Evolutionary conservation across 2,329 filamentous ascomycete species (phyloP).

Genomic region (Lizonia empirigonia): DNA sequence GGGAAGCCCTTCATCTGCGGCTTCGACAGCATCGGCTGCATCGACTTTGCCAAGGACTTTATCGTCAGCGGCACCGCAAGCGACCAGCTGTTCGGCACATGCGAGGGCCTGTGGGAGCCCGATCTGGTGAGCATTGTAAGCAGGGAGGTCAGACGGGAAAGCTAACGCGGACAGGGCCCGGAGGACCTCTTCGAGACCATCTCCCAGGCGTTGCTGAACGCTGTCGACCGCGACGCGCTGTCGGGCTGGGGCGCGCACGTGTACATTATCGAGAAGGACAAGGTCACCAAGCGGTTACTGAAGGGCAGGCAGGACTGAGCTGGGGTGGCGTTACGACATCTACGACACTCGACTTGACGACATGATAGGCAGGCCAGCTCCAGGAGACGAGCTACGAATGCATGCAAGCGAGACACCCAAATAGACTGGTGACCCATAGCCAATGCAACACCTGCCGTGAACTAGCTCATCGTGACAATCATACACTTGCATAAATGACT

Average conservation of each 20-base stretch:
- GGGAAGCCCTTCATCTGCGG: slow-evolving; percentile 97
- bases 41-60: slow-evolving; percentile 99
- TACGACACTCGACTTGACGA: slow-evolving; percentile 21
- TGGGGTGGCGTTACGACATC: slow-evolving; percentile 23
- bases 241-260: slow-evolving; percentile 99
- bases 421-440: slow-evolving; percentile 1
- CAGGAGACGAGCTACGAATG: slow-evolving; percentile 1
- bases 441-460: no score
- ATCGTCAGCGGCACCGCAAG: slow-evolving; percentile 96
- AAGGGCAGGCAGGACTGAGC: slow-evolving; percentile 88
- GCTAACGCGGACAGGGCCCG: slow-evolving; percentile 64
- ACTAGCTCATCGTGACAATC: no score
- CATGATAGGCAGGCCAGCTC: slow-evolving; percentile 20
- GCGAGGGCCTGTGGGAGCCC: slow-evolving; percentile 96
- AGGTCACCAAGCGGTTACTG: slow-evolving; percentile 97
- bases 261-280: slow-evolving; percentile 99
- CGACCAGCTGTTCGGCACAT: slow-evolving; percentile 98
- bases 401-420: background rate
- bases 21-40: slow-evolving; percentile 98
- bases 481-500: no score
- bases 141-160: slow-evolving; percentile 31
- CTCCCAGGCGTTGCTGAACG: slow-evolving; percentile 92
- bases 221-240: slow-evolving; percentile 93
- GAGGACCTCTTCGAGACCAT: slow-evolving; percentile 98
- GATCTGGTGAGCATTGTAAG: slow-evolving; percentile 68